phyloP scores from a whole-genome alignment of 2,329 filamentous ascomycete species.

The Fusarium phyllophilum region DNA sequence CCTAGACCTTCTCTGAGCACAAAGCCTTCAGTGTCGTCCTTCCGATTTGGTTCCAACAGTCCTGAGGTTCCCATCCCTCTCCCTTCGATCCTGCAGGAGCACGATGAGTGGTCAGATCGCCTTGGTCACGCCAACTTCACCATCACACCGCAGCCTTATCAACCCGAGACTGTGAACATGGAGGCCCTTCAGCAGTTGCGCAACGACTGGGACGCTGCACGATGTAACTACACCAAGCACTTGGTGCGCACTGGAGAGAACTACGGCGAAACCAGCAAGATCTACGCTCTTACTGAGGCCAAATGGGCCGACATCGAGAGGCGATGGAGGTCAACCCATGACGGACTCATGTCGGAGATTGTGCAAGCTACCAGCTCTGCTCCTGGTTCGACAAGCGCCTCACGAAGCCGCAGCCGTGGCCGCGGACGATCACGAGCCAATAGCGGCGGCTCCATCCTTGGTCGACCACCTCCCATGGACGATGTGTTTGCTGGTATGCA shows the following conservation, averaged over 20 bases:
- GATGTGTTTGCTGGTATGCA: conserved; percentile 56
- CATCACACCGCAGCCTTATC: conserved; percentile 84
- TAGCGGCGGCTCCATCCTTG: conserved; percentile 55
- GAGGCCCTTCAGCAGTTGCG: conserved; percentile 71
- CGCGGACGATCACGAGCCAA: conserved; percentile 52
- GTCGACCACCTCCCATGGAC: conserved; percentile 48
- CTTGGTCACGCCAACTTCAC: conserved; percentile 95
- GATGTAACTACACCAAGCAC: conserved; percentile 89
- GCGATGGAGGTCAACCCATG: conserved; percentile 77
- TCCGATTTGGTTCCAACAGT: conserved; percentile 71
- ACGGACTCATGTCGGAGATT: conserved; percentile 68
- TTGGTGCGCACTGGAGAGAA: conserved; percentile 89
- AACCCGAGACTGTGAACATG: conserved; percentile 70
- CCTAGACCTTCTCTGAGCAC: conserved; percentile 74
- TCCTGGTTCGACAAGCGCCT: conserved; percentile 41
- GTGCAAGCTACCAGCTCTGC: conserved; percentile 49
- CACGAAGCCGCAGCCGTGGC: conserved; percentile 54
- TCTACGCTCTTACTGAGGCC: conserved; percentile 83
- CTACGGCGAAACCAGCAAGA: conserved; percentile 89
- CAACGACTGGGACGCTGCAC: conserved; percentile 83
- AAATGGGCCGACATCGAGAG: conserved; percentile 88
- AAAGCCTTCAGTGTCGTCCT: conserved; percentile 80
- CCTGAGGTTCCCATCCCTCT: conserved; percentile 66
- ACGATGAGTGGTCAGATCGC: conserved; percentile 84
- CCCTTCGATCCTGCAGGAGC: conserved; percentile 72